Evolutionary conservation across 805 yeast genomes (phyloP), one percentile per base, ranked within the genome.

Genomic region (Saccharomycopsis fodiens): DNA sequence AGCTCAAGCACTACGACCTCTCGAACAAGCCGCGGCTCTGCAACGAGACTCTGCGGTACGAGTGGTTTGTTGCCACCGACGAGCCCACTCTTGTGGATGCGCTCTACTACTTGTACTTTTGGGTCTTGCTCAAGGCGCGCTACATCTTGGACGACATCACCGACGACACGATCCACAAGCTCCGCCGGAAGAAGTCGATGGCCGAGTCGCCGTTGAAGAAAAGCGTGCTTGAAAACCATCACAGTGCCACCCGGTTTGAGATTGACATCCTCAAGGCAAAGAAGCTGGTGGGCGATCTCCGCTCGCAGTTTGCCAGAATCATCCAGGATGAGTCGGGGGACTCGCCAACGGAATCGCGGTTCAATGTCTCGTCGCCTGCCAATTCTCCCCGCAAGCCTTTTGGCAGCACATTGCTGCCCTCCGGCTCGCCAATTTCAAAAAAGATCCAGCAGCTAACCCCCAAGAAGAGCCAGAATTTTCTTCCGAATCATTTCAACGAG

Each of bases 181-280:
- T 45, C 13, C 45, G 25, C 19, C 44, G 38, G 25, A 48, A 48
- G 12, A 16, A 35, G 15, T 37, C 42, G 23, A 31, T 45, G 13
- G 40, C 37, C 13, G 45, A 46, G 19, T 39, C 45, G 10, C 47
- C 51, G 16, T 23, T 42, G 10, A 44, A 44, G 31, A 32, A 21
- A 17, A 41, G 36, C 4, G n/a, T 37, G 15, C 45, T 49, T 13
- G 41, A 39, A 8, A 49, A 49, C 31, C 53, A 50, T 38, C 43
- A 50, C 17, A 50, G 51, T 31, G 35, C 45, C n/a, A 50, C 53
- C 7, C 17, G 51, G 19, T 50, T 50, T 37, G 51, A 50, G 30
- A 45, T 45, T 32, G 53, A 50, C 23, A 50, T 50, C n/a, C 25
- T 50, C 3, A 50, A 44, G 27, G 53, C 53, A 27, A 50, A 37